Percentiles rank a stretch among this genome's conserved stretches.
Conservation (phyloP, 2,329 filamentous ascomycete genomes). For the Eurotiales sp. region DNA sequence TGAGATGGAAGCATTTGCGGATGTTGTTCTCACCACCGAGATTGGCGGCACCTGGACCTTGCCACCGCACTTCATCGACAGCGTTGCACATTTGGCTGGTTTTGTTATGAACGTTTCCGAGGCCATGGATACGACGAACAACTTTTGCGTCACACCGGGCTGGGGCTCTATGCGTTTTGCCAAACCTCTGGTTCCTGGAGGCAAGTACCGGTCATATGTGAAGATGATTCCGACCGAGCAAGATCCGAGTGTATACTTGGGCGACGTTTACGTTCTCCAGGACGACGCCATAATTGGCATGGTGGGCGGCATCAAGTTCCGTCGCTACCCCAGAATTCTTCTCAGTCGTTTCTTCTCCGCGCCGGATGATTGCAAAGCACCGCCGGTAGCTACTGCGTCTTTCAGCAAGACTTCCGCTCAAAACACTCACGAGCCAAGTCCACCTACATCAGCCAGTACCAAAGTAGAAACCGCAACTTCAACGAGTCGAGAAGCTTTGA, state of each 20-base stretch:
- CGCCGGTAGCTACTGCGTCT: neutral
- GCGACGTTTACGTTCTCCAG: slow-evolving; percentile 22
- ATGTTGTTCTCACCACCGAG: neutral
- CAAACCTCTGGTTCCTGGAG: slow-evolving; percentile 18
- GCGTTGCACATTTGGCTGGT: slow-evolving; percentile 31
- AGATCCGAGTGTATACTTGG: slow-evolving; percentile 25
- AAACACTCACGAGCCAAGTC: no score
- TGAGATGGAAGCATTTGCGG: slow-evolving; percentile 22
- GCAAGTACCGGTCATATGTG: slow-evolving; percentile 27
- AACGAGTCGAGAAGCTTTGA: no score
- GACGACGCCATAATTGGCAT: slow-evolving; percentile 18
- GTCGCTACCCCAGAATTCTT: slow-evolving; percentile 15
- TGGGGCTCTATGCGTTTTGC: slow-evolving; percentile 27
- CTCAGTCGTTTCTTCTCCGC: neutral
- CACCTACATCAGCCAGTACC: no score
- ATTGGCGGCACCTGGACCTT: neutral
- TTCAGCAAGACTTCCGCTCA: neutral
- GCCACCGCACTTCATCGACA: slow-evolving; percentile 34
- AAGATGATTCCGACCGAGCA: slow-evolving; percentile 27
- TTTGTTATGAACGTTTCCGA: slow-evolving; percentile 37
- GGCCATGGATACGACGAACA: slow-evolving; percentile 21
- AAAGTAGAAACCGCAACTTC: no score
- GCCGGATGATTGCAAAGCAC: neutral
- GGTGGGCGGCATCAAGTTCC: slow-evolving; percentile 13
- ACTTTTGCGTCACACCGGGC: slow-evolving; percentile 35